These are phyloP conservation scores for Epichloe gansuensis DNA, from an alignment of 2,329 filamentous ascomycete species.

Conservation along the genomic window DNA sequence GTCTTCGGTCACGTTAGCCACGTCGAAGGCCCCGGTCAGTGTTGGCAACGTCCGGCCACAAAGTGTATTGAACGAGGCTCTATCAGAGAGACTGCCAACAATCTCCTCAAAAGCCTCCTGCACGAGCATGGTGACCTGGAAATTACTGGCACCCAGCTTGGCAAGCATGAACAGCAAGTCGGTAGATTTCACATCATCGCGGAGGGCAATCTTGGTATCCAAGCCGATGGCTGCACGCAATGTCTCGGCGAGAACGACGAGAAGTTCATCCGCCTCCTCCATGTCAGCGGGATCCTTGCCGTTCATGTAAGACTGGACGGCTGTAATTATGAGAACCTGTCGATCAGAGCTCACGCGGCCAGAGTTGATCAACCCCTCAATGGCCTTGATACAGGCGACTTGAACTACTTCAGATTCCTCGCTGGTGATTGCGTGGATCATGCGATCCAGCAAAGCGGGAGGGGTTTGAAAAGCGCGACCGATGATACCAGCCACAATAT, in stretches of 20 bases:
- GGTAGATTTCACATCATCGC: constrained; percentile 58
- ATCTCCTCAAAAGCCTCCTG: constrained; percentile 87
- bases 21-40: constrained; percentile 77
- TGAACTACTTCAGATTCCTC: constrained; percentile 82
- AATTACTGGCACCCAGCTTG: constrained; percentile 77
- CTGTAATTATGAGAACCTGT: constrained; percentile 49
- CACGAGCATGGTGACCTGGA: constrained; percentile 79
- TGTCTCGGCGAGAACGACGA: constrained; percentile 80
- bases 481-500: constrained; percentile 70
- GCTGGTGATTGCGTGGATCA: constrained; percentile 59
- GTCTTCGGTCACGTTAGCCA: constrained; percentile 74
- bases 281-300: constrained; percentile 71
- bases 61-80: constrained; percentile 60
- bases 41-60: constrained; percentile 81
- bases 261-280: constrained; percentile 79
- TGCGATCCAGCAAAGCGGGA: constrained; percentile 53
- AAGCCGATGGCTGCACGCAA: constrained; percentile 72
- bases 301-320: constrained; percentile 61
- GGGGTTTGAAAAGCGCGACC: constrained; percentile 55
- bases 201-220: constrained; percentile 61
- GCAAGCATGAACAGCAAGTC: constrained; percentile 80
- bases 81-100: constrained; percentile 52
- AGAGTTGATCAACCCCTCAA: constrained; percentile 54
- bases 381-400: constrained; percentile 76
- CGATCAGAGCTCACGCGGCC: constrained; percentile 36